These are phyloP conservation scores for Carex myosuroides DNA, from an alignment of 176 grass and related monocot genomes.

Conservation along the genomic window DNA sequence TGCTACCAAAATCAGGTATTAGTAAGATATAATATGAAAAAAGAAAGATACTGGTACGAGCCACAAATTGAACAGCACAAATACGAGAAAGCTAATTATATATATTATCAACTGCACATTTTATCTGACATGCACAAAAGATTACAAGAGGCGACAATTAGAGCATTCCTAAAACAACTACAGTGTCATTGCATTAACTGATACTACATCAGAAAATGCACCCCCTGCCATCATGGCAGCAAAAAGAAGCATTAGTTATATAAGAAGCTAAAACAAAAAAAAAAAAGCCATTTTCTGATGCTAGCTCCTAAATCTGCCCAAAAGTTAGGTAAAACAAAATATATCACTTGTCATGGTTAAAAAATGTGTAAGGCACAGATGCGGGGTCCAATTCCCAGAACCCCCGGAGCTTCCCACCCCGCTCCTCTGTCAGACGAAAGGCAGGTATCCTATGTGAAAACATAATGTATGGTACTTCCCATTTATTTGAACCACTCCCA, in stretches of 20 bases:
- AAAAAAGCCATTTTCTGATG: neutral
- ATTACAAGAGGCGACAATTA: neutral
- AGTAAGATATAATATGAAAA: neutral
- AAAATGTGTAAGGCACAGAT: constrained; percentile 47
- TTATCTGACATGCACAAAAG: neutral
- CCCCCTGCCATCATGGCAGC: neutral
- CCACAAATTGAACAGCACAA: neutral
- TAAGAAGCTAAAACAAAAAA: neutral
- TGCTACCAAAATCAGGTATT: neutral
- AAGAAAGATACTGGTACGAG: neutral
- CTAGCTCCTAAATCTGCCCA: neutral
- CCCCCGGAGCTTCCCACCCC: constrained; percentile 41
- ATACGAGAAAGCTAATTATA: neutral
- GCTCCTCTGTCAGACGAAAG: constrained; percentile 41
- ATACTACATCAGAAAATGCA: neutral
- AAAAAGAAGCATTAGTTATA: neutral
- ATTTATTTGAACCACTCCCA: neutral
- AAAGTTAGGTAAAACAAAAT: neutral
- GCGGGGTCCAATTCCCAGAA: constrained; percentile 81
- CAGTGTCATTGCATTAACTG: neutral
- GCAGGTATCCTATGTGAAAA: constrained; percentile 78
- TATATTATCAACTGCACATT: neutral
- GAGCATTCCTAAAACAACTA: neutral
- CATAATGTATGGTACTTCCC: constrained; percentile 37
- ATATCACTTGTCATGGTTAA: constrained; percentile 9